A percentile compares a stretch with the other conserved stretches of the same genome.
Evolutionary conservation across 1,284 basidiomycete species (phyloP).

Genomic region (Fomitopsis pinicola): DNA sequence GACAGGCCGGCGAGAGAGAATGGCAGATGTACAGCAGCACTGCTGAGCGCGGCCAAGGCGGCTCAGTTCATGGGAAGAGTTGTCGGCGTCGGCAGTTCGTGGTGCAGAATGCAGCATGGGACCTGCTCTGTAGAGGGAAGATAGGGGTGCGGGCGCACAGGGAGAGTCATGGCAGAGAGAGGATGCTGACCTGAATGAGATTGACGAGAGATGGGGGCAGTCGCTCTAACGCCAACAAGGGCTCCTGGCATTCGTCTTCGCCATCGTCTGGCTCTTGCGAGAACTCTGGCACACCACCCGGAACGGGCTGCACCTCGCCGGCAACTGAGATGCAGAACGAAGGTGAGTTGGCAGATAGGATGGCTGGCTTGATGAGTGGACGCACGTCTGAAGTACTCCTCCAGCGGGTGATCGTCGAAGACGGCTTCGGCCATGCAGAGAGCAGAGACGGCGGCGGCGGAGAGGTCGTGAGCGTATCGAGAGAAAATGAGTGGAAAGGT

Average conservation of each 20-base stretch:
- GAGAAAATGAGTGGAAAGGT: conserved; percentile 14
- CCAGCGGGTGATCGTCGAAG: conserved; percentile 73
- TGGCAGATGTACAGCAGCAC: too few species aligned
- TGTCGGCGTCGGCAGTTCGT: not conserved
- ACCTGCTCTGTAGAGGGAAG: not conserved
- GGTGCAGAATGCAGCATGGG: not conserved
- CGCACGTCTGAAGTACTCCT: conserved; percentile 67
- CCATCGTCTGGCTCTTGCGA: conserved; percentile 11
- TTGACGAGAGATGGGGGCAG: conserved; percentile 10
- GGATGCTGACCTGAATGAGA: conserved; percentile 14
- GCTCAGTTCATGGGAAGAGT: too few species aligned
- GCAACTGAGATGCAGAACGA: conserved; percentile 36
- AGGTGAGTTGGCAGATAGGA: not conserved
- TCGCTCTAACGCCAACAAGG: conserved; percentile 4
- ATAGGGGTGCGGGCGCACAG: not conserved
- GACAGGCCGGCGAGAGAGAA: too few species aligned
- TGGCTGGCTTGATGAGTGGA: conserved; percentile 5
- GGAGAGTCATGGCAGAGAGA: too few species aligned
- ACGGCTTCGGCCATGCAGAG: conserved; percentile 67
- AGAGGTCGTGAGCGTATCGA: conserved; percentile 10
- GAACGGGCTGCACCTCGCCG: conserved; percentile 41
- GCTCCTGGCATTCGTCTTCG: not conserved
- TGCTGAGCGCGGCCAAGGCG: too few species aligned
- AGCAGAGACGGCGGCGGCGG: conserved; percentile 4
- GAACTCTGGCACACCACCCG: conserved; percentile 20